Conservation (phyloP, 306 rosid genomes). For the Trifolium subterraneum region DNA sequence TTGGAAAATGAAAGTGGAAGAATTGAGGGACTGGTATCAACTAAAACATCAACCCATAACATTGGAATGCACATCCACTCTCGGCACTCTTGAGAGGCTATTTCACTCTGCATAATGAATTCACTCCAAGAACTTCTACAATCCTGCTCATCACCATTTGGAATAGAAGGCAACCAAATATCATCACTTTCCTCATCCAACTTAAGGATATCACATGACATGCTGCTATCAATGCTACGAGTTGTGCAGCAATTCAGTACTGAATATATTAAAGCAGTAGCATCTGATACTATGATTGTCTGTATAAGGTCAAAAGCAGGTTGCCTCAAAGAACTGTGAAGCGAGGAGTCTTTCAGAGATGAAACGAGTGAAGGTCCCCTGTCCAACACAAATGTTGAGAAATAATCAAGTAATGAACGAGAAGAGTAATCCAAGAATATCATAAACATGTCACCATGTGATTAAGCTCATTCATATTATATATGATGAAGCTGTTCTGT, state of each 20-base stretch:
- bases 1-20: slow-evolving; percentile 86
- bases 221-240: slow-evolving; percentile 46
- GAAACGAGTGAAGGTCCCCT: slow-evolving; percentile 97
- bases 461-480: slow-evolving; percentile 14
- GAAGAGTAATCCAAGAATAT: slow-evolving; percentile 32
- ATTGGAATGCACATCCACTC: slow-evolving; percentile 98
- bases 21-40: slow-evolving; percentile 66
- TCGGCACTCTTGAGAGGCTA: slow-evolving; percentile 65
- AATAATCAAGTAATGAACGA: slow-evolving; percentile 43
- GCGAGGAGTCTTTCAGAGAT: slow-evolving; percentile 89
- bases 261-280: slow-evolving; percentile 74
- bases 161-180: slow-evolving; percentile 45
- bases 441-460: slow-evolving; percentile 2
- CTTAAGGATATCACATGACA: slow-evolving; percentile 41
- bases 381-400: slow-evolving; percentile 50
- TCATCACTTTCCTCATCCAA: slow-evolving; percentile 61
- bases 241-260: slow-evolving; percentile 54
- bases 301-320: slow-evolving; percentile 97
- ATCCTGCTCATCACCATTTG: slow-evolving; percentile 60
- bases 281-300: slow-evolving; percentile 83
- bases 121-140: slow-evolving; percentile 70
- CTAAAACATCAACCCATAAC: slow-evolving; percentile 87
- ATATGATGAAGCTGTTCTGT: slow-evolving; percentile 29
- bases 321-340: slow-evolving; percentile 89
- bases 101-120: slow-evolving; percentile 66